Percentiles rank a stretch among this genome's conserved stretches.
Conservation (phyloP, 768 basidiomycete genomes). For the Lyophyllum decastes region DNA sequence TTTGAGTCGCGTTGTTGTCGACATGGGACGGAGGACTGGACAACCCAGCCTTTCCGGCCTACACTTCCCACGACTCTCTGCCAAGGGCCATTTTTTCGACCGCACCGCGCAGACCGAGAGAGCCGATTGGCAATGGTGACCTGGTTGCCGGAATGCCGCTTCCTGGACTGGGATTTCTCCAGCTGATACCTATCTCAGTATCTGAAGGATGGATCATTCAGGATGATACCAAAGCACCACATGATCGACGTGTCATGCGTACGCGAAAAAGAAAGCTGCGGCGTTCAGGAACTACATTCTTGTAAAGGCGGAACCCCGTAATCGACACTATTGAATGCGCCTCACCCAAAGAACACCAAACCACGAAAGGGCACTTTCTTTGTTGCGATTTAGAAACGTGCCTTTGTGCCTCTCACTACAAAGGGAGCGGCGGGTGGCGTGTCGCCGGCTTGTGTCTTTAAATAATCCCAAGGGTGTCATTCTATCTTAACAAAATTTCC, state of each 20-base stretch:
- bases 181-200: too few relatives aligned
- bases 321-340: too few relatives aligned
- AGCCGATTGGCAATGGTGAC: too few relatives aligned
- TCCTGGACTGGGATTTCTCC: too few relatives aligned
- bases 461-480: not conserved
- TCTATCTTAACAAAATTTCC: not conserved
- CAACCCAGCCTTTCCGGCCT: too few relatives aligned
- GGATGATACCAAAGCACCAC: too few relatives aligned
- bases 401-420: not conserved
- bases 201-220: too few relatives aligned
- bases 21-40: not conserved
- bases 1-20: not conserved
- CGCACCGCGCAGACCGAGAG: not conserved
- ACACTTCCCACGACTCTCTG: not conserved
- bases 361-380: not conserved
- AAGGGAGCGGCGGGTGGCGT: not conserved
- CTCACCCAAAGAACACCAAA: too few relatives aligned
- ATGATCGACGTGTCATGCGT: too few relatives aligned
- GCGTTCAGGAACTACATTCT: too few relatives aligned
- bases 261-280: not conserved
- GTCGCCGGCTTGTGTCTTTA: not conserved
- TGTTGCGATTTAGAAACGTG: not conserved
- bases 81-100: not conserved
- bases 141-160: too few relatives aligned
- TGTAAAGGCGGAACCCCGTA: too few relatives aligned